A percentile compares a stretch with the other conserved stretches of the same genome.
Evolutionary conservation across 345 rosid species (phyloP).

Genomic region (Acer campestre): DNA sequence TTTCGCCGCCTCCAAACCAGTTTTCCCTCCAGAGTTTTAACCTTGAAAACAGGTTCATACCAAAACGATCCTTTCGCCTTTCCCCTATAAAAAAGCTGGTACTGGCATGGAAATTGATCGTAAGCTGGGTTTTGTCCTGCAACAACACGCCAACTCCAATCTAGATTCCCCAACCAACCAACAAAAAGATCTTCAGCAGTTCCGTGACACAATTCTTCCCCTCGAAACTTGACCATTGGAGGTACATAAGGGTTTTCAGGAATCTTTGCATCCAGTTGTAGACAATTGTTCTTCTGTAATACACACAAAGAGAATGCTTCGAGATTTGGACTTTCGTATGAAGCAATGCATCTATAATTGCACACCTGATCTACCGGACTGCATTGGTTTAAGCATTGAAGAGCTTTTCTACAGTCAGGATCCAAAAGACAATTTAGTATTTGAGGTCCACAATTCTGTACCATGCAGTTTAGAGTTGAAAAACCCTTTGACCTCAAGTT

Average conservation of each 20-base stretch:
- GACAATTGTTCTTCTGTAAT: constrained; percentile 82
- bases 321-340: constrained; percentile 82
- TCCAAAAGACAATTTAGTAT: constrained; percentile 80
- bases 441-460: constrained; percentile 83
- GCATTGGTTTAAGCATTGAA: constrained; percentile 86
- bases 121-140: constrained; percentile 98
- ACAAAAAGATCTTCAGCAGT: constrained; percentile 87
- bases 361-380: constrained; percentile 96
- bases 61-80: constrained; percentile 90
- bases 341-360: constrained; percentile 87
- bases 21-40: constrained; percentile 69
- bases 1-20: constrained; percentile 88
- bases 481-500: constrained; percentile 90
- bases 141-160: constrained; percentile 94
- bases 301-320: constrained; percentile 93
- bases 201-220: constrained; percentile 58
- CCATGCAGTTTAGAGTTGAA: constrained; percentile 84
- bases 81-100: constrained; percentile 87
- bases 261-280: constrained; percentile 73
- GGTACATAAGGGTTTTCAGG: constrained; percentile 70
- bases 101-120: constrained; percentile 95
- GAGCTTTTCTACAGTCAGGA: constrained; percentile 87
- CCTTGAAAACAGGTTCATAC: constrained; percentile 95
- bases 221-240: constrained; percentile 71
- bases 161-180: constrained; percentile 80